Evolutionary conservation across 2,329 filamentous ascomycete genomes (phyloP).

Genomic region (Didymella sp.): DNA sequence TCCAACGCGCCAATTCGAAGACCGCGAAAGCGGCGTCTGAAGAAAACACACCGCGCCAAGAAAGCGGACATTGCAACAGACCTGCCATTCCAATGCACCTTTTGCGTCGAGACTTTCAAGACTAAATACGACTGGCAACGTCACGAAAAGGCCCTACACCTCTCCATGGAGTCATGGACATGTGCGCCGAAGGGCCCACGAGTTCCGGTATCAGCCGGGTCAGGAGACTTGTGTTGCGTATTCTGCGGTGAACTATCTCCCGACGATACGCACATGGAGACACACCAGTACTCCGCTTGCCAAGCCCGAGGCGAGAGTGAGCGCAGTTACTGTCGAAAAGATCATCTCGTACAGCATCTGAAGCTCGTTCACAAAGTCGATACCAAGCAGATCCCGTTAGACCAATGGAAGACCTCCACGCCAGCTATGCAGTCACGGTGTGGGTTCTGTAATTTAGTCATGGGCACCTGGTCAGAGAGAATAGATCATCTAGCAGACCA

Average conservation of each 20-base stretch:
- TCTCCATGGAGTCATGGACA: conserved; percentile 38
- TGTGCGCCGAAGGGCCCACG: not conserved
- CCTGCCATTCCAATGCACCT: conserved; percentile 36
- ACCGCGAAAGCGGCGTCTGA: conserved; percentile 3
- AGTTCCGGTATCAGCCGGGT: too few species aligned
- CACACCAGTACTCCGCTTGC: conserved; percentile 30
- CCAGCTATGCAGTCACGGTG: conserved; percentile 29
- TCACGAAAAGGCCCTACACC: conserved; percentile 39
- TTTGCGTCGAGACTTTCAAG: conserved; percentile 41
- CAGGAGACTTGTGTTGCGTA: not conserved
- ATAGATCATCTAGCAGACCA: conserved; percentile 33
- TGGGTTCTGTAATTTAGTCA: conserved; percentile 30
- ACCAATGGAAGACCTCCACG: conserved; percentile 31
- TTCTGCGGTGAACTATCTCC: not conserved
- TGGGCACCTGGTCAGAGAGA: conserved; percentile 32
- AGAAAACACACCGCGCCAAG: not conserved
- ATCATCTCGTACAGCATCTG: conserved; percentile 36
- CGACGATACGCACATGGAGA: conserved; percentile 4
- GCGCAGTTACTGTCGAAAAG: conserved; percentile 36
- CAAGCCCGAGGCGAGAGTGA: conserved; percentile 24
- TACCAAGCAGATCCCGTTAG: conserved; percentile 41
- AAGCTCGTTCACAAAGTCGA: conserved; percentile 29
- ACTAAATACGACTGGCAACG: conserved; percentile 40
- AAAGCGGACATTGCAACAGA: not conserved
- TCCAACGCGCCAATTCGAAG: not conserved